A percentile compares a stretch with the other conserved stretches of the same genome.
These are phyloP conservation scores for Ogataea corticis DNA, from an alignment of 805 yeast genomes.

Conservation along the genomic window DNA sequence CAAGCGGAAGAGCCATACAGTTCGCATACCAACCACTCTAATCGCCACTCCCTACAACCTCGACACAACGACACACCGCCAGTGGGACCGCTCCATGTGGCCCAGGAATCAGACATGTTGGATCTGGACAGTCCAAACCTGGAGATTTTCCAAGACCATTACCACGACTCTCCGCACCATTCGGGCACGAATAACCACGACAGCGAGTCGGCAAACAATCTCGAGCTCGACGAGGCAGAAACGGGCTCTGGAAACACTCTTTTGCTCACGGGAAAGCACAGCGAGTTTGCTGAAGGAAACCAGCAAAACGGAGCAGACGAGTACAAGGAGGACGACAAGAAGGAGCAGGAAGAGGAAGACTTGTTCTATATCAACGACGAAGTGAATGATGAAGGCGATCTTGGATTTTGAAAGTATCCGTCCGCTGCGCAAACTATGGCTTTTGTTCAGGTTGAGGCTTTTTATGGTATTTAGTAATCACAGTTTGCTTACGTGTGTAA, in stretches of 20 bases:
- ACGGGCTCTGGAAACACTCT: conserved; percentile 4
- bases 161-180: background rate
- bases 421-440: background rate
- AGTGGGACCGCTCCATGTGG: conserved; percentile 1
- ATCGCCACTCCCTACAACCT: background rate
- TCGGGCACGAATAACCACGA: conserved; percentile 5
- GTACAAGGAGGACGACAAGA: background rate
- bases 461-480: conserved; percentile 2
- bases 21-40: conserved; percentile 1
- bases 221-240: conserved; percentile 1
- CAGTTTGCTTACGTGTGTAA: background rate
- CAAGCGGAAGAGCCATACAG: conserved; percentile 1
- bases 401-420: conserved; percentile 1
- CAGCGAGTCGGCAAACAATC: conserved; percentile 5
- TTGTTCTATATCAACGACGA: conserved; percentile 6
- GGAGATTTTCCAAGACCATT: conserved; percentile 20
- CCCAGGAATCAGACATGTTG: conserved; percentile 2
- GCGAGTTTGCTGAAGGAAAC: background rate
- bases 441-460: background rate
- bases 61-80: conserved; percentile 1
- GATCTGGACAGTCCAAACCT: conserved; percentile 20
- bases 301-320: background rate
- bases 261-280: conserved; percentile 7
- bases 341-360: conserved; percentile 2
- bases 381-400: background rate